Percentiles rank a stretch among this genome's conserved stretches.
These are phyloP conservation scores for Neurospora sp. DNA, from an alignment of 495 filamentous ascomycete genomes.

Conservation along the genomic window DNA sequence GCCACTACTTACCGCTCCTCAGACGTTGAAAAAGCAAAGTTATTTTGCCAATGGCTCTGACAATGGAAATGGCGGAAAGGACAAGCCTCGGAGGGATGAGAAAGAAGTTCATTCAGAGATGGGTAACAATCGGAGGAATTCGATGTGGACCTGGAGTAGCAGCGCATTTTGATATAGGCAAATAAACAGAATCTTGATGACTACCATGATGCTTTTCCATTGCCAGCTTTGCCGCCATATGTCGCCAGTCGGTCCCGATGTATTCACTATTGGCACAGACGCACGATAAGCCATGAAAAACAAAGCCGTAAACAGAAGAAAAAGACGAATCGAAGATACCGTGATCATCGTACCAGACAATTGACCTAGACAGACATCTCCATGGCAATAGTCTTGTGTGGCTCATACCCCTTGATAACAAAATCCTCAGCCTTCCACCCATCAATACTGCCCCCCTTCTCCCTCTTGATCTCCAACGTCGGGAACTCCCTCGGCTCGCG, in stretches of 20 bases:
- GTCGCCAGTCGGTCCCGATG: background rate
- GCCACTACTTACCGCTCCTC: background rate
- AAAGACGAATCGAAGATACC: background rate
- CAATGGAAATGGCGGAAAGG: background rate
- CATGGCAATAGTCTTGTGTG: conserved; percentile 86
- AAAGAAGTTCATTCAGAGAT: background rate
- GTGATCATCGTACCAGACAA: background rate
- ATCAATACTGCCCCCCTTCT: conserved; percentile 61
- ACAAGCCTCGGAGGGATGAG: background rate
- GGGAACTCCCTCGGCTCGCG: conserved; percentile 79
- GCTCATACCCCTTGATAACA: conserved; percentile 76
- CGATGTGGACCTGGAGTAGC: background rate
- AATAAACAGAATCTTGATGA: background rate
- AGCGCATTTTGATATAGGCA: background rate
- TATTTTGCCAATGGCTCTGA: background rate
- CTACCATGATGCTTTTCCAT: background rate
- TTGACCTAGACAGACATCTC: conserved; percentile 79
- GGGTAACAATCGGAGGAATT: background rate
- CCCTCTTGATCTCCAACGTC: conserved; percentile 55
- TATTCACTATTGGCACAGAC: background rate
- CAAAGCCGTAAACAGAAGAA: background rate
- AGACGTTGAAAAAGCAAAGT: background rate
- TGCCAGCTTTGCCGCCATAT: background rate
- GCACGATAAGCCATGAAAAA: background rate
- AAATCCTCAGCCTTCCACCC: conserved; percentile 87